Evolutionary conservation across 148 eudicot genomes (phyloP), one percentile per base, ranked within the genome.

Genomic region (Nepenthes mirabilis): DNA sequence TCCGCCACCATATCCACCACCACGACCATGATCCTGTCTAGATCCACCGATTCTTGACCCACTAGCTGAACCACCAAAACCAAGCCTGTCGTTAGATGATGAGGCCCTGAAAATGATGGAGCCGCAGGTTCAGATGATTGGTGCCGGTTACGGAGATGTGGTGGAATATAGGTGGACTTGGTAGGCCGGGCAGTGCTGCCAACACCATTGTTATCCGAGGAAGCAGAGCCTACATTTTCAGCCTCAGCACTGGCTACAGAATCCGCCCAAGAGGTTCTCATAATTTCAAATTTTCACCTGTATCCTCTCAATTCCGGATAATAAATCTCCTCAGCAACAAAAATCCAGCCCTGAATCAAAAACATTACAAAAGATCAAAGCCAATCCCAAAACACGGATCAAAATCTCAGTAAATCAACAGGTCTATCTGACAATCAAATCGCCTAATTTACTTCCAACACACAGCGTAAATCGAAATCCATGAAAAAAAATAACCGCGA

Each of bases 261-360:
- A 73, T 82, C 87, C 49, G 82, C 87, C 87, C 83, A 81, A 34
- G 87, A 82, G 37, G 83, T 70, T 33, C 73, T 79, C 87, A 82
- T 82, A 32, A 43, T 68, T 49, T 45, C 56, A 59, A 65, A 36
- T 6, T 36, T 13, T 49, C 52, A 49, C 52, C 34, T 33, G 53
- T 36, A n/a, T 49, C 34, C 55, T 55, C 47, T 40, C 52, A 53
- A 35, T 12, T 45, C 48, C 48, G 11, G 11, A 45, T 45, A 40
- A 40, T 3, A 4, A 40, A 40, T 40, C 45, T 40, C 8, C 8
- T 23, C 23, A 23, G 23, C 23, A 23, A 23, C 6, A 40, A 40
- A 40, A 40, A 8, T 40, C 8, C 45, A 40, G 23, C 45, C 45
- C 45, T 40, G 45, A 40, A 3, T 40, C 8, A 40, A 40, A 4